Conservation (phyloP, 2,329 filamentous ascomycete genomes). For the Trichoderma endophyticum region DNA sequence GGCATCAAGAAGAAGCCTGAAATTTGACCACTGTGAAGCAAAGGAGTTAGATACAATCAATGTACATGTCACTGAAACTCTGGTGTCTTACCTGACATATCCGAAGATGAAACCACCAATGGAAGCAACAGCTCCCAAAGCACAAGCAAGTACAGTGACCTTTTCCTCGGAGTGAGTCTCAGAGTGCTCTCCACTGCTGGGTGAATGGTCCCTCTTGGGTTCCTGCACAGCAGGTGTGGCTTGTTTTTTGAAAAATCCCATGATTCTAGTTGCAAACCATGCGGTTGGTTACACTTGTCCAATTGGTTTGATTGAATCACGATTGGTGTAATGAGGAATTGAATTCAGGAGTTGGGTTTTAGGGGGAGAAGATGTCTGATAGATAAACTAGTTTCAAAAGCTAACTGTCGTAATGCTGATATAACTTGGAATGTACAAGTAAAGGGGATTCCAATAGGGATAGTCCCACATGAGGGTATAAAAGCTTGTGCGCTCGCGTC, state of each 20-base stretch:
- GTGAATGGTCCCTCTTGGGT: neutral
- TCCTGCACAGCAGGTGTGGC: neutral
- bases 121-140: slow-evolving; percentile 5
- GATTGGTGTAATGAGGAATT: neutral
- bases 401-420: neutral
- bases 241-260: slow-evolving; percentile 6
- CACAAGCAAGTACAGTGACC: slow-evolving; percentile 9
- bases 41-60: neutral
- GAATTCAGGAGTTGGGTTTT: neutral
- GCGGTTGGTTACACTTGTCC: neutral
- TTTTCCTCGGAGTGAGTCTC: neutral
- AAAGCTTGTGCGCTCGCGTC: slow-evolving; percentile 12
- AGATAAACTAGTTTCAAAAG: slow-evolving; percentile 7
- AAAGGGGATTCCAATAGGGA: neutral
- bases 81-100: slow-evolving; percentile 13
- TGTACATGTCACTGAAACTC: neutral
- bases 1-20: slow-evolving; percentile 15
- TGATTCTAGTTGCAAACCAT: slow-evolving; percentile 1
- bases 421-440: neutral
- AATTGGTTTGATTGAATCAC: neutral
- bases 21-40: slow-evolving; percentile 9
- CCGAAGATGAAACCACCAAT: slow-evolving; percentile 14
- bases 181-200: neutral
- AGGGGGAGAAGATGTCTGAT: slow-evolving; percentile 2
- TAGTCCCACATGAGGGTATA: slow-evolving; percentile 3